Base-by-base conservation (phyloP, 768 basidiomycete genomes). In the Naganishia vishniacii region DNA sequence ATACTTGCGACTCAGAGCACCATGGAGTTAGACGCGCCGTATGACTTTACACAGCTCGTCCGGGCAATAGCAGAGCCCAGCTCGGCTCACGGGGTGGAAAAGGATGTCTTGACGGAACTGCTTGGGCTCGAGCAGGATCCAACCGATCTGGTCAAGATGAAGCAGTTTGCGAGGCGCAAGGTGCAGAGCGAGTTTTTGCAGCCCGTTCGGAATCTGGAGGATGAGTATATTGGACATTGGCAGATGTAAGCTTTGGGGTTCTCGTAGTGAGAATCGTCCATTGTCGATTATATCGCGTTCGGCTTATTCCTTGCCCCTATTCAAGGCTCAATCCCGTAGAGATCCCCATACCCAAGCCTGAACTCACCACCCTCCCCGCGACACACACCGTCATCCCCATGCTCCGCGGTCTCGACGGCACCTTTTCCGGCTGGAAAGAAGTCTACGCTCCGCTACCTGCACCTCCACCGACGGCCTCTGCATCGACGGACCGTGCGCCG, bases 171-270 rank as follows among this genome's bases (percentile, higher is more conserved):
- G 0, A 40, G 72, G 9, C 49, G 64, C 58, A 83, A 87, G 65
- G 85, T 97, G 61, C 90, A 94, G 73, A 80, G 84, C 65, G 84
- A 84, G 65, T 79, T 94, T 25, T 80, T 94, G 32, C 78, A 85
- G 23, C 91, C 91, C 3, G 84, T 83, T 48, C 80, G 81, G 46
- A 80, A 76, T 34, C 78, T 94, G 20, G 88, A 86, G 2, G 78
- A 81, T 8, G 84, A 88, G 65, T 88, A 87, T 84, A 80, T 94
- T 51, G 81, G 86, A 59, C 82, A 81, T 34, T 92, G 92, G 78
- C 92, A 94, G 82, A 81, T 87, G 93, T 94, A 78, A 65, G 77
- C 61, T 62, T 31, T 41, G n/a, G 32, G 26, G 20, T 15, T 45
- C 46, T 18, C 59, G n/a, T n/a, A n/a, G n/a, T n/a, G n/a, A n/a